A percentile compares a stretch with the other conserved stretches of the same genome.
Evolutionary conservation across 257 asterid genomes (phyloP).

Genomic region (Leptodermis oblonga): DNA sequence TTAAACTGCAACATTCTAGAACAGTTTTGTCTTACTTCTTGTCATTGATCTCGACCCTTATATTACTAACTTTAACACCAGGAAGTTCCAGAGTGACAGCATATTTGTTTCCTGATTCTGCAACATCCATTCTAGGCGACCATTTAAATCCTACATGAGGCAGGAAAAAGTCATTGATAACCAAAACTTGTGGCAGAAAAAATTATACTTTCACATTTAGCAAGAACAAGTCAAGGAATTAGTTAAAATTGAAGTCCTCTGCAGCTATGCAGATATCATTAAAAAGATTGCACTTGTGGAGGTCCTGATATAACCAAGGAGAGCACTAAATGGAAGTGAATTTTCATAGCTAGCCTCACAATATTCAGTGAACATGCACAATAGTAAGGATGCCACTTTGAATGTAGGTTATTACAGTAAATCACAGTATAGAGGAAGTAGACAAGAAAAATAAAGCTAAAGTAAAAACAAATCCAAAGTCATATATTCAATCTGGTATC

Average conservation of each 20-base stretch:
- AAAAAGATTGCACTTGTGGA: background rate
- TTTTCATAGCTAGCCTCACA: background rate
- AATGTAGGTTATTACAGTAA: background rate
- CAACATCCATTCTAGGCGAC: constrained; percentile 75
- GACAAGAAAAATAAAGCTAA: background rate
- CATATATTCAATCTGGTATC: background rate
- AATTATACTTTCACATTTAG: background rate
- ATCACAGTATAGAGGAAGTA: background rate
- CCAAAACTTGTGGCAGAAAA: background rate
- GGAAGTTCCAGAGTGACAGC: constrained; percentile 67
- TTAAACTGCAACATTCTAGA: background rate
- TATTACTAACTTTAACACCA: constrained; percentile 46
- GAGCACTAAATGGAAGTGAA: constrained; percentile 2
- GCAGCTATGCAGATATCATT: background rate
- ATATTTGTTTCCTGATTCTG: constrained; percentile 55
- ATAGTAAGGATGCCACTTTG: background rate
- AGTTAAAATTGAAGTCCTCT: constrained; percentile 1
- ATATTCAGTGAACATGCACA: background rate
- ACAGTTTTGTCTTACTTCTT: constrained; percentile 35
- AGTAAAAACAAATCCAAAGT: background rate
- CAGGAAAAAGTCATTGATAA: background rate
- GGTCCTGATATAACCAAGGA: background rate
- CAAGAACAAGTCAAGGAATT: background rate
- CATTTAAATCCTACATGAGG: constrained; percentile 38
- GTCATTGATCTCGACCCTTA: constrained; percentile 60